These are phyloP conservation scores for Blastobotrys raffinosifermentans DNA, from an alignment of 1,139 yeast genomes.

Conservation along the genomic window DNA sequence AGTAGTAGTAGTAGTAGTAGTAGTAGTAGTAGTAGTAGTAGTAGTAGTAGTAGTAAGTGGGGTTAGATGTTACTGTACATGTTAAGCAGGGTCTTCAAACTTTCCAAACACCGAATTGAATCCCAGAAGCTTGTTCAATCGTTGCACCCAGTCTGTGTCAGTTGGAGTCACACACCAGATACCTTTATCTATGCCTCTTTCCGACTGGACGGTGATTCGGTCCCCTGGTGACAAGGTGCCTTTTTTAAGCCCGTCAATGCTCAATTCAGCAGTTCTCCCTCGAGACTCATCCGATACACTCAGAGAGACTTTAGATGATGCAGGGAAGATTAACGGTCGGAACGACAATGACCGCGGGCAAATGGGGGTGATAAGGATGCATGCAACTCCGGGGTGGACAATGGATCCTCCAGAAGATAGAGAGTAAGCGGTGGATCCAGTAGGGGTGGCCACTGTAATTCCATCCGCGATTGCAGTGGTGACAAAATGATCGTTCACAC, in stretches of 20 bases:
- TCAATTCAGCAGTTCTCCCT: constrained; percentile 39
- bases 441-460: constrained; percentile 76
- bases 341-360: constrained; percentile 91
- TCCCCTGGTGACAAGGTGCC: constrained; percentile 67
- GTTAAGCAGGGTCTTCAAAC: constrained; percentile 3
- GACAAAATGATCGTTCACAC: constrained; percentile 70
- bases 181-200: constrained; percentile 43
- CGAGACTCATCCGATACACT: constrained; percentile 40
- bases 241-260: constrained; percentile 78
- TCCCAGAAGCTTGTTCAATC: constrained; percentile 79
- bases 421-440: constrained; percentile 94
- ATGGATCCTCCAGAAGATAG: constrained; percentile 88
- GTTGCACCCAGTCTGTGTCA: constrained; percentile 87
- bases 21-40: background rate
- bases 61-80: background rate
- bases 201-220: constrained; percentile 55
- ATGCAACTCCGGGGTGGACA: constrained; percentile 81
- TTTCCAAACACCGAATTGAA: constrained; percentile 74
- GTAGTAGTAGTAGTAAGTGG: constrained; percentile 2
- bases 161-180: constrained; percentile 85
- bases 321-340: constrained; percentile 77
- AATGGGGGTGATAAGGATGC: constrained; percentile 78
- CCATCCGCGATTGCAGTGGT: constrained; percentile 95
- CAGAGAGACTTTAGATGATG: constrained; percentile 61
- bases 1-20: no score